Evolutionary conservation across 225 moss, liverwort and hornwort species (phyloP).

Genomic region (Rhytidiadelphus loreus): DNA sequence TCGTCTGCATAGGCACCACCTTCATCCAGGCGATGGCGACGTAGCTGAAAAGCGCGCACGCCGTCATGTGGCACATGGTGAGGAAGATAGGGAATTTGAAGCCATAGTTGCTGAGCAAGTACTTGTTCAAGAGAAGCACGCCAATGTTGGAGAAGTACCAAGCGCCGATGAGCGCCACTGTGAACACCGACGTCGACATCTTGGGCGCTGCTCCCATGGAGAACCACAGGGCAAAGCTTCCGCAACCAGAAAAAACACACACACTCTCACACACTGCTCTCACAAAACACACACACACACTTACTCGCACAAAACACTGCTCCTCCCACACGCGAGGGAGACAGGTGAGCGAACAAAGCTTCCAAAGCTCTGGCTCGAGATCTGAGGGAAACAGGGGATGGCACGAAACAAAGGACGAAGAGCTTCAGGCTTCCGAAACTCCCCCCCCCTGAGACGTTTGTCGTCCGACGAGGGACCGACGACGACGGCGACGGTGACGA

Average conservation of each 20-base stretch:
- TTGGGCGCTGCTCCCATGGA: conserved; percentile 28
- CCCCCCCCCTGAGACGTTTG: not conserved
- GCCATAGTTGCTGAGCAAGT: conserved; percentile 90
- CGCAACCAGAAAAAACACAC: not conserved
- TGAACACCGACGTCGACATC: conserved; percentile 58
- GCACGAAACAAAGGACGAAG: not conserved
- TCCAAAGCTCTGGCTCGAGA: not conserved
- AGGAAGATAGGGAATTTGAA: conserved; percentile 97
- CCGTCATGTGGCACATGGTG: conserved; percentile 99
- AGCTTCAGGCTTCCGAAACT: not conserved
- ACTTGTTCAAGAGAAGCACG: conserved; percentile 90
- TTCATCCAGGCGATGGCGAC: conserved; percentile 97
- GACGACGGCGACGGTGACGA: not conserved
- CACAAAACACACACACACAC: not conserved
- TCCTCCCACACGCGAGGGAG: not conserved
- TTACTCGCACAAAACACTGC: no score
- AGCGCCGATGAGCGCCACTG: conserved; percentile 71
- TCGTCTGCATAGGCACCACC: conserved; percentile 92
- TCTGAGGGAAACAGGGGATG: not conserved
- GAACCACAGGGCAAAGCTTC: not conserved
- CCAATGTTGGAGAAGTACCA: conserved; percentile 99
- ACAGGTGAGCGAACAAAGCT: not conserved
- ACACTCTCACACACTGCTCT: not conserved
- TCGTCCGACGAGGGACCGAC: not conserved
- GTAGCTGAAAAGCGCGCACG: conserved; percentile 92